phyloP scores from a whole-genome alignment of 1,139 yeast genomes.

The Sugiyamaella pinicola region DNA sequence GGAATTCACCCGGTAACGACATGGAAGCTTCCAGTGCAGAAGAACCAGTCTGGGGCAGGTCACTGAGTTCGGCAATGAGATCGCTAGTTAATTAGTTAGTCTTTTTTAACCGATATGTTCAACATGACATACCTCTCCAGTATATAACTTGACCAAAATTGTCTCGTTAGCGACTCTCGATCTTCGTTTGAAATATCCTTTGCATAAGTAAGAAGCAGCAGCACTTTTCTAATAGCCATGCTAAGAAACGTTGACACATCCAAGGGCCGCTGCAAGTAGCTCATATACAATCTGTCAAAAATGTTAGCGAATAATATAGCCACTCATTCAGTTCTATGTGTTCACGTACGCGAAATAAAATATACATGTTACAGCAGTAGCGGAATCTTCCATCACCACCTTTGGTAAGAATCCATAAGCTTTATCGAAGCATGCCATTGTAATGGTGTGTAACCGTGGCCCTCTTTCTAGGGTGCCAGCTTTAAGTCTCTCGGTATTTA shows the following conservation, averaged over 20 bases:
- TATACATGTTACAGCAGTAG: constrained; percentile 20
- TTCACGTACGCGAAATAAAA: constrained; percentile 24
- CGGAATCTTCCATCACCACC: constrained; percentile 20
- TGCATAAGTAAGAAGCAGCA: constrained; percentile 22
- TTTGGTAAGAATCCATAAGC: constrained; percentile 22
- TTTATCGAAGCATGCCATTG: constrained; percentile 12
- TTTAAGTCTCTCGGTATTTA: constrained; percentile 11
- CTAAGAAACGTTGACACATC: constrained; percentile 26
- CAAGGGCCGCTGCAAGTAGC: constrained; percentile 26
- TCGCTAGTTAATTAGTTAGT: constrained; percentile 21
- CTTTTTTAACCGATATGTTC: background rate
- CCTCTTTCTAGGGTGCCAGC: background rate
- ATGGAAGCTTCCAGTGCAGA: constrained; percentile 23
- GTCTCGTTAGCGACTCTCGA: constrained; percentile 24
- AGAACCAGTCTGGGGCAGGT: constrained; percentile 28
- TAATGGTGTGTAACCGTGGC: constrained; percentile 1
- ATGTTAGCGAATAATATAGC: background rate
- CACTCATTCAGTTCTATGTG: background rate
- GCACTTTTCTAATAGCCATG: constrained; percentile 25
- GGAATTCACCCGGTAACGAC: constrained; percentile 25
- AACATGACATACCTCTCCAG: constrained; percentile 22
- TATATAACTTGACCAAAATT: constrained; percentile 27
- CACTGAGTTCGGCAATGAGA: constrained; percentile 26
- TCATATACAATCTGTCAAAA: constrained; percentile 25
- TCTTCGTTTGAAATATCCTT: constrained; percentile 18